These are phyloP conservation scores for Sonneratia caseolaris DNA, from an alignment of 345 rosid species.

Conservation along the genomic window DNA sequence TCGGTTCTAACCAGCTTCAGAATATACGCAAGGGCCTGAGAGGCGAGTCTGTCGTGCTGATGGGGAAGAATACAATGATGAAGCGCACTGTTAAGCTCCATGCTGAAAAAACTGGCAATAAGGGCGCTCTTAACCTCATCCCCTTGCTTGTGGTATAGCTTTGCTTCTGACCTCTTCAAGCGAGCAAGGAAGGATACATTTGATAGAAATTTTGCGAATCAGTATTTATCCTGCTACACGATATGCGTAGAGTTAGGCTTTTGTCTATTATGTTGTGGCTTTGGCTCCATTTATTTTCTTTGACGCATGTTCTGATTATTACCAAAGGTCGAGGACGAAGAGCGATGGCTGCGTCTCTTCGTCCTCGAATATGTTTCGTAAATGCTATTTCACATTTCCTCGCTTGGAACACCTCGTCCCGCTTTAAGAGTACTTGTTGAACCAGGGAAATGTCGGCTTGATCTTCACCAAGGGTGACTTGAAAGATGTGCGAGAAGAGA, in stretches of 20 bases:
- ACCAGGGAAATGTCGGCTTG: slow-evolving; percentile 61
- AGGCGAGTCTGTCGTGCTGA: slow-evolving; percentile 51
- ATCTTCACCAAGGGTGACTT: slow-evolving; percentile 71
- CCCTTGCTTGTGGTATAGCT: slow-evolving; percentile 44
- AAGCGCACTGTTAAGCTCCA: slow-evolving; percentile 59
- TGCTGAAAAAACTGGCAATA: slow-evolving; percentile 42
- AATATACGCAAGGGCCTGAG: slow-evolving; percentile 52
- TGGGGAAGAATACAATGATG: slow-evolving; percentile 92
- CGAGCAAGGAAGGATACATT: background rate
- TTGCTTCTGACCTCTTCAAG: background rate
- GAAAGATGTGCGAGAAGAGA: slow-evolving; percentile 67
- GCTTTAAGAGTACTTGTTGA: background rate
- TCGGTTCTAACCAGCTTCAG: slow-evolving; percentile 66
- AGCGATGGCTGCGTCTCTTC: no score
- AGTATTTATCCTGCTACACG: no score
- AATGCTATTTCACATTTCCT: no score
- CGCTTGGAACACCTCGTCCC: background rate
- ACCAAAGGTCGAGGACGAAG: no score
- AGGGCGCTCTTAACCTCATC: slow-evolving; percentile 27
- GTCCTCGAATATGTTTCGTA: no score
- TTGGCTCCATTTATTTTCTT: no score
- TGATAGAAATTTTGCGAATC: background rate
- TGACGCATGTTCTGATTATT: no score
- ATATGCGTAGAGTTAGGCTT: no score
- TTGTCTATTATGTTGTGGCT: no score